These are phyloP conservation scores for Wickerhamomyces chaumierensis DNA, from an alignment of 805 yeast genomes.

Conservation along the genomic window DNA sequence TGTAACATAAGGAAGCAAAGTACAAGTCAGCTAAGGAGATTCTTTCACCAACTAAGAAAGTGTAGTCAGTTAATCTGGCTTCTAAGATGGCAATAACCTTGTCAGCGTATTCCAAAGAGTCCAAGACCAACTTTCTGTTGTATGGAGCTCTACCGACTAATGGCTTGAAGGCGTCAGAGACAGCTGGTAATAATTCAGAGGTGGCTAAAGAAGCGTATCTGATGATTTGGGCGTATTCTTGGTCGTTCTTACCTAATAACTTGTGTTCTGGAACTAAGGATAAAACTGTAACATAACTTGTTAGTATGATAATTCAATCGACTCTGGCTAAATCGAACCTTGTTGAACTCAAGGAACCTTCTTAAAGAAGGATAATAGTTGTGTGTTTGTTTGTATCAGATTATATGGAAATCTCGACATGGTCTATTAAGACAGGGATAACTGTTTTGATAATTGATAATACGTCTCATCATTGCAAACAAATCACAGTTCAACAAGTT, in stretches of 20 bases:
- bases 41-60: conserved; percentile 63
- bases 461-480: conserved; percentile 43
- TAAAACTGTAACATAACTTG: conserved; percentile 17
- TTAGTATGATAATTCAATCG: conserved; percentile 5
- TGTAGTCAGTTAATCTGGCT: conserved; percentile 43
- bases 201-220: conserved; percentile 74
- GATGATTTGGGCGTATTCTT: conserved; percentile 49
- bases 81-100: conserved; percentile 35
- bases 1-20: conserved; percentile 34
- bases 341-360: too few species aligned
- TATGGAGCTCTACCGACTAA: conserved; percentile 56
- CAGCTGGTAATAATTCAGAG: conserved; percentile 44
- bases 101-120: conserved; percentile 27
- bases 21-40: conserved; percentile 56
- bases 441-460: conserved; percentile 42
- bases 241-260: conserved; percentile 54
- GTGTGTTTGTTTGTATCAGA: conserved; percentile 29
- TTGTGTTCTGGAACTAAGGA: conserved; percentile 24
- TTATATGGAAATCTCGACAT: conserved; percentile 49
- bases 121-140: conserved; percentile 62
- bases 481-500: background rate
- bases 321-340: background rate
- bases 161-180: conserved; percentile 44
- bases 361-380: background rate
- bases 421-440: conserved; percentile 76